Evolutionary conservation across 306 rosid genomes (phyloP), one percentile per base, ranked within the genome.

Genomic region (Inga oerstediana): DNA sequence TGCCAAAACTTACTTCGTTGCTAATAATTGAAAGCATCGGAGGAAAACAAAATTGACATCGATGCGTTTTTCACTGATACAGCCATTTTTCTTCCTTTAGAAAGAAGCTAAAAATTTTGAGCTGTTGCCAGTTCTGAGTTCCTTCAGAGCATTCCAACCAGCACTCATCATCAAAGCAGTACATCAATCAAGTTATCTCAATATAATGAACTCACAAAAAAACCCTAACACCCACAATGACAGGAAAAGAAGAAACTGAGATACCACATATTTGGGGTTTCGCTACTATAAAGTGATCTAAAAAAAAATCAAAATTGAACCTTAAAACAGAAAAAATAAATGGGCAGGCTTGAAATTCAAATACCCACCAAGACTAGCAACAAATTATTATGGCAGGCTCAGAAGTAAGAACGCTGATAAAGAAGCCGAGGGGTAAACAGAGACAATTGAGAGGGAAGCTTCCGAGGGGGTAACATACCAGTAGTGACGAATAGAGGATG

Each of bases 91-190:
- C 32, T 46, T 13, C 12, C n/a, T 20, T 58, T 8, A 13, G 27
- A 22, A 59, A 14, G 35, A 72, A 65, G 37, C 73, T 51, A 16
- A 79, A 61, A 84, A 46, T 76, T 19, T 6, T 58, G 24, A 74
- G 75, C 74, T 35, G 68, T 35, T 58, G 44, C 52, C 52, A 83
- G 79, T 80, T 83, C 81, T 68, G 45, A 65, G 80, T 45, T 54
- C 61, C 58, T 61, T 37, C 71, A 30, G 19, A 62, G 41, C 41
- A 80, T 52, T 64, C 46, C 64, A 72, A 71, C 16, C 62, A 49
- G 74, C 35, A 78, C 17, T 62, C 77, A 46, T 68, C 48, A 72
- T 72, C 15, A 75, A 20, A 82, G 48, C 72, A 59, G 48, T 17
- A 64, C 52, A 27, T 71, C 52, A 62, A 81, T 56, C 74, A 66